phyloP scores from a whole-genome alignment of 192 early-diverging fungal genomes.

The Rhizophagus clarus region DNA sequence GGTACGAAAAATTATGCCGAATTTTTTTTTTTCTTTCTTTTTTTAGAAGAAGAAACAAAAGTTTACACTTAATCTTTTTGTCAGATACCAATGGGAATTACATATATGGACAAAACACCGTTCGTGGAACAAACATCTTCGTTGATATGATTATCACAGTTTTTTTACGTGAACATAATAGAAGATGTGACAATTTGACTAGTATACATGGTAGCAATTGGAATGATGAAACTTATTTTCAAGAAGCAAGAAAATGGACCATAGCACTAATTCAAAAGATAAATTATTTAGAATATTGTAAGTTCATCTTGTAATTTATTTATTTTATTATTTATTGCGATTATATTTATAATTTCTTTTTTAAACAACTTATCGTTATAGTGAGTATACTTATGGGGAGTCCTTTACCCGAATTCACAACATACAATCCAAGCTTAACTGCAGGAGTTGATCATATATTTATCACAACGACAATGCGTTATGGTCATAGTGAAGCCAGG shows the following conservation, averaged over 20 bases:
- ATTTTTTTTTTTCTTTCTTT: no score
- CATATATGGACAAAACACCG: no score
- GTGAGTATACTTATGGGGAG: background rate
- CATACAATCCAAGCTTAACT: background rate
- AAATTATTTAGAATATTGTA: slow-evolving; percentile 10
- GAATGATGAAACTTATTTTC: slow-evolving; percentile 17
- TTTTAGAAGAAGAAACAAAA: no score
- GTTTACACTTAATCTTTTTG: no score
- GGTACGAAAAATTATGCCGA: no score
- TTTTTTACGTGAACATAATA: slow-evolving; percentile 17
- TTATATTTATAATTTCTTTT: background rate
- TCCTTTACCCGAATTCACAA: background rate
- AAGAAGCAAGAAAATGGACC: slow-evolving; percentile 12
- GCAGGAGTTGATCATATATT: background rate
- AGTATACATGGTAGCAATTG: background rate
- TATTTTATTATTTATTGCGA: background rate
- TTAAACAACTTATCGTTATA: background rate
- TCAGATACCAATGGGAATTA: no score
- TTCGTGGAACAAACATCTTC: background rate
- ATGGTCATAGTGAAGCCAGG: slow-evolving; percentile 11
- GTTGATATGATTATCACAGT: background rate
- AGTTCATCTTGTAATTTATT: background rate
- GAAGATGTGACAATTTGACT: background rate
- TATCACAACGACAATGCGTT: background rate
- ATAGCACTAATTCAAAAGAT: background rate